Percentiles rank a stretch among this genome's conserved stretches.
phyloP scores from a whole-genome alignment of 176 grass and related monocot species.

The Carex littledalei region DNA sequence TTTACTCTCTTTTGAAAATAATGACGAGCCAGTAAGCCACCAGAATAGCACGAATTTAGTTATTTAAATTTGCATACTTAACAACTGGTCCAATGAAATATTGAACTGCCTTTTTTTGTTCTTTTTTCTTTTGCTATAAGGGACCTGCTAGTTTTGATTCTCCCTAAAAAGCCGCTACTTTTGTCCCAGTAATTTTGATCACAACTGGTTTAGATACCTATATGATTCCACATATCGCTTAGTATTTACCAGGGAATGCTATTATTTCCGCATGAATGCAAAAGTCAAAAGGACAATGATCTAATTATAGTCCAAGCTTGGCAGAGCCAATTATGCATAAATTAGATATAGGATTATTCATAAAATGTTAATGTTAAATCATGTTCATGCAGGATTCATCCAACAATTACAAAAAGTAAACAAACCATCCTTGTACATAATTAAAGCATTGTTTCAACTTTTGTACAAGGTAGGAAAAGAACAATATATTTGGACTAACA shows the following conservation, averaged over 20 bases:
- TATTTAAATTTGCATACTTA: too few species aligned
- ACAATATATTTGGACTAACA: neutral
- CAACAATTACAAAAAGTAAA: neutral
- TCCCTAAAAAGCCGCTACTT: too few species aligned
- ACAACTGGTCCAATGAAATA: too few species aligned
- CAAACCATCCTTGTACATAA: neutral
- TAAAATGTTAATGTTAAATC: neutral
- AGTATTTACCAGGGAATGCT: too few species aligned
- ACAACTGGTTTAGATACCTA: neutral
- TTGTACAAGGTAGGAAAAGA: neutral
- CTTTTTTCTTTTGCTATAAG: too few species aligned
- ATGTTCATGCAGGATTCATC: neutral
- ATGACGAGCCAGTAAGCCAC: too few species aligned
- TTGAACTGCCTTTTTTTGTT: too few species aligned
- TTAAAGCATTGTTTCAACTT: neutral
- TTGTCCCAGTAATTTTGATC: neutral
- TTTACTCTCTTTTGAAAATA: too few species aligned
- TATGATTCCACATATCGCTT: too few species aligned
- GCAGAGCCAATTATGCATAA: neutral
- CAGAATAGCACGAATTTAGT: too few species aligned
- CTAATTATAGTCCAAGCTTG: neutral
- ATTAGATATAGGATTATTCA: neutral
- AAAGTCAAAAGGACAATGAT: neutral
- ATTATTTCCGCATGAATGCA: too few species aligned
- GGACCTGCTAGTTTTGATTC: too few species aligned